These are phyloP conservation scores for Crepidotus variabilis DNA, from an alignment of 768 basidiomycete genomes.

Conservation along the genomic window DNA sequence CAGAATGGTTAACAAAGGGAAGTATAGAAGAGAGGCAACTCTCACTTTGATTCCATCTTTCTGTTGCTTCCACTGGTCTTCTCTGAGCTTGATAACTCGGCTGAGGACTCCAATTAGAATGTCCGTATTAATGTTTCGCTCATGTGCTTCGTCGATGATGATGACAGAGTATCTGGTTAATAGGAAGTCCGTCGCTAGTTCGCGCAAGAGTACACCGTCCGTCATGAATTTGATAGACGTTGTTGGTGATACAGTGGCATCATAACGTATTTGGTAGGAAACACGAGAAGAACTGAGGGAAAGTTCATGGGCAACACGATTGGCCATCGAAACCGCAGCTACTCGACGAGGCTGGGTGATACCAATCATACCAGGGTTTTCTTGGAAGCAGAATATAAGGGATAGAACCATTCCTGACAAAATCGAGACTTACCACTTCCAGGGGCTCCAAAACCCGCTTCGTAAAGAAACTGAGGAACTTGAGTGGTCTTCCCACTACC, in stretches of 20 bases:
- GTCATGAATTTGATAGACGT: constrained; percentile 99
- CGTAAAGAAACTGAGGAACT: constrained; percentile 96
- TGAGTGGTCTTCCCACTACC: constrained; percentile 99
- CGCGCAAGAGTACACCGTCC: constrained; percentile 92
- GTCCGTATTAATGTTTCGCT: constrained; percentile 97
- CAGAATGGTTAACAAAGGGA: constrained; percentile 4
- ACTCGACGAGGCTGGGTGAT: constrained; percentile 97
- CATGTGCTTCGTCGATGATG: constrained; percentile 97
- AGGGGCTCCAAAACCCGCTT: constrained; percentile 87
- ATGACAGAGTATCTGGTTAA: constrained; percentile 92
- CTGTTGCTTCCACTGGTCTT: constrained; percentile 82
- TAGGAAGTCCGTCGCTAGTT: constrained; percentile 90
- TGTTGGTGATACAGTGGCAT: constrained; percentile 83
- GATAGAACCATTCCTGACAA: background rate
- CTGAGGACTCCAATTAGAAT: constrained; percentile 96
- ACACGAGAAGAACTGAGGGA: constrained; percentile 76
- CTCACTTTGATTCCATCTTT: constrained; percentile 68
- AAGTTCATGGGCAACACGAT: constrained; percentile 91
- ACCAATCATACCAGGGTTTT: constrained; percentile 97
- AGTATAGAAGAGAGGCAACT: constrained; percentile 1
- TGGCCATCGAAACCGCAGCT: constrained; percentile 94
- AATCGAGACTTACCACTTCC: constrained; percentile 63
- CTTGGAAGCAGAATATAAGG: constrained; percentile 32
- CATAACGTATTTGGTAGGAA: constrained; percentile 97
- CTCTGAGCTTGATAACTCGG: constrained; percentile 84